phyloP scores from a whole-genome alignment of 192 early-diverging fungal genomes.

The Hyaloraphidium curvatum region DNA sequence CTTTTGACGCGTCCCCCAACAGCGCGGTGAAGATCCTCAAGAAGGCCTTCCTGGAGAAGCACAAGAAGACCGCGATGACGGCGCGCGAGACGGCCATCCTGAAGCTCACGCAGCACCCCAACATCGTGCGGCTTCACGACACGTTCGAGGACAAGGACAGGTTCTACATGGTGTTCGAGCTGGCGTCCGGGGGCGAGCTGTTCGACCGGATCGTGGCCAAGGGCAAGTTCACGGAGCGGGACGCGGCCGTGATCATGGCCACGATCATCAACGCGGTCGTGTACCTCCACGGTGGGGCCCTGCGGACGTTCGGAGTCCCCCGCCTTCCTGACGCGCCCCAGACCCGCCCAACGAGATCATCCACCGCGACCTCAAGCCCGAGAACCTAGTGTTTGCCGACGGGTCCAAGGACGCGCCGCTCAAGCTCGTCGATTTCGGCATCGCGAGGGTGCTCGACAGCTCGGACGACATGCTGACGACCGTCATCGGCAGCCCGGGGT shows the following conservation, averaged over 20 bases:
- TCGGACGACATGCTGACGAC: slow-evolving; percentile 1
- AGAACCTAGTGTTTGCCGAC: slow-evolving; percentile 4
- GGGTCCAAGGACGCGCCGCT: neutral
- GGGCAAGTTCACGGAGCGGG: slow-evolving; percentile 50
- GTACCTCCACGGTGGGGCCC: neutral
- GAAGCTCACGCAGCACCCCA: neutral
- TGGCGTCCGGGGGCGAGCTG: slow-evolving; percentile 53
- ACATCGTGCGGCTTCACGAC: neutral
- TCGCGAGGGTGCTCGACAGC: slow-evolving; percentile 2
- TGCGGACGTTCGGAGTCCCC: no score
- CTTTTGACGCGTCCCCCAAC: no score
- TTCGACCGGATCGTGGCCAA: slow-evolving; percentile 78
- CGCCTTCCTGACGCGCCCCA: no score
- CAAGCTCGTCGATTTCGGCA: slow-evolving; percentile 5
- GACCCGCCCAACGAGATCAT: slow-evolving; percentile 1
- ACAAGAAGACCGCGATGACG: neutral
- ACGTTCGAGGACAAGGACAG: neutral
- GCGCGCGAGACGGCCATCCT: neutral
- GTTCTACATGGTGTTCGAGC: neutral
- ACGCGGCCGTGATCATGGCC: slow-evolving; percentile 21
- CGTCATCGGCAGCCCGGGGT: slow-evolving; percentile 5
- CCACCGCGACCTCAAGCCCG: slow-evolving; percentile 9
- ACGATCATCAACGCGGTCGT: neutral
- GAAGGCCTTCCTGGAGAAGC: slow-evolving; percentile 1
- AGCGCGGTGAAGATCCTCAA: neutral